These are phyloP conservation scores for Populus davidiana DNA, from an alignment of 345 rosid species.

Conservation along the genomic window DNA sequence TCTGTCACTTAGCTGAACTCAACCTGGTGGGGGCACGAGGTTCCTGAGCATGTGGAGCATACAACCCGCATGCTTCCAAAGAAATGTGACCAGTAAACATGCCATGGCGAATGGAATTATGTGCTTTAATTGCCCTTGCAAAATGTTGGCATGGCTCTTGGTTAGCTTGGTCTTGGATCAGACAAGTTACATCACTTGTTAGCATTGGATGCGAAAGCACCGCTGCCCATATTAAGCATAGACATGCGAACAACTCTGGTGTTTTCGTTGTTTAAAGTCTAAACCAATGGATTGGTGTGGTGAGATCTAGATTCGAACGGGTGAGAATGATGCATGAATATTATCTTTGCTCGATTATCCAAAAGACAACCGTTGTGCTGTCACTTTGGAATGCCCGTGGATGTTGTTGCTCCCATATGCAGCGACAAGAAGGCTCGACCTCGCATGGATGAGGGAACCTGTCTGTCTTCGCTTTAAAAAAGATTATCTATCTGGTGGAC, in stretches of 20 bases:
- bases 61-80: not conserved
- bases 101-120: not conserved
- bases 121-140: not conserved
- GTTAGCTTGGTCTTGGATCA: not conserved
- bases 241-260: not conserved
- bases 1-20: not conserved
- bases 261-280: no score
- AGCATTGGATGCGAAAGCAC: not conserved
- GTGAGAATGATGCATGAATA: no score
- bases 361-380: not conserved
- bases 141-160: not conserved
- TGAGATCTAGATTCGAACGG: not conserved
- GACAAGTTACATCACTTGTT: constrained; percentile 10
- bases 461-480: not conserved
- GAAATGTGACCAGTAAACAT: not conserved
- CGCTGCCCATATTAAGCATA: not conserved
- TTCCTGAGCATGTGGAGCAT: not conserved
- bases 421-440: not conserved
- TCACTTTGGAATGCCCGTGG: not conserved
- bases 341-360: no score
- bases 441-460: not conserved
- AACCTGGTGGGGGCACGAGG: not conserved
- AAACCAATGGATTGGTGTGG: not conserved
- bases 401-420: not conserved
- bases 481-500: not conserved